phyloP scores from a whole-genome alignment of 2,329 filamentous ascomycete genomes.

The Aspergillus luchuensis region DNA sequence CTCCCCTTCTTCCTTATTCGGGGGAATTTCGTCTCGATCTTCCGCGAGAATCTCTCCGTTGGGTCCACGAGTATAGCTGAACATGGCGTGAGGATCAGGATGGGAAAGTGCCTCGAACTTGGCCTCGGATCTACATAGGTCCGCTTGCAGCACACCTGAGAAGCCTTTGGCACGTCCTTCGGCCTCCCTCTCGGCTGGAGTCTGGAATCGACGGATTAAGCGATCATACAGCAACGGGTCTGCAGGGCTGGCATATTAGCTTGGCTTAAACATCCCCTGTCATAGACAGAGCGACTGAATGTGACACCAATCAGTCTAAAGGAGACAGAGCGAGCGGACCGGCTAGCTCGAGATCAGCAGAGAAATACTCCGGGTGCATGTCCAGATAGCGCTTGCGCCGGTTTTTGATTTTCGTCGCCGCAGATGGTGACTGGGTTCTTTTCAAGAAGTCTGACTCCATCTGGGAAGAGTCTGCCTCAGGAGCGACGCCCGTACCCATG shows the following conservation, averaged over 20 bases:
- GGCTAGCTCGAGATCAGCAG: conserved; percentile 63
- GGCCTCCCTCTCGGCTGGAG: conserved; percentile 69
- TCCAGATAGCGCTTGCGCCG: conserved; percentile 75
- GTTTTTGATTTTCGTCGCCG: conserved; percentile 66
- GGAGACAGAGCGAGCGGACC: conserved; percentile 47
- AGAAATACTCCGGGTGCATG: conserved; percentile 72
- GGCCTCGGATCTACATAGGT: conserved; percentile 73
- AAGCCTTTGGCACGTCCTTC: conserved; percentile 76
- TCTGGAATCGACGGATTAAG: conserved; percentile 75
- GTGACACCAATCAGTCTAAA: conserved; percentile 20
- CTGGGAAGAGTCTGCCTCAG: conserved; percentile 13
- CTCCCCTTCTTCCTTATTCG: conserved; percentile 66
- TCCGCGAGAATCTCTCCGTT: conserved; percentile 61
- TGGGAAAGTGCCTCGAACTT: conserved; percentile 66
- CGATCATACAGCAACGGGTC: conserved; percentile 82
- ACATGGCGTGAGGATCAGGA: conserved; percentile 53
- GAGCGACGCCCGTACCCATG: conserved; percentile 32
- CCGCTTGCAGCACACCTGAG: conserved; percentile 75
- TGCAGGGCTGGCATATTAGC: conserved; percentile 38
- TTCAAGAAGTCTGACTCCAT: conserved; percentile 8
- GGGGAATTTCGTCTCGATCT: conserved; percentile 59
- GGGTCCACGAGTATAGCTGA: conserved; percentile 53
- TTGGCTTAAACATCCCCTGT: conserved; percentile 15
- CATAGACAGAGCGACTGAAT: conserved; percentile 10
- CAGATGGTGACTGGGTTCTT: conserved; percentile 31